Percentiles rank a stretch among this genome's conserved stretches.
Evolutionary conservation across 768 basidiomycete species (phyloP).

Genomic region (Rickenella mellea): DNA sequence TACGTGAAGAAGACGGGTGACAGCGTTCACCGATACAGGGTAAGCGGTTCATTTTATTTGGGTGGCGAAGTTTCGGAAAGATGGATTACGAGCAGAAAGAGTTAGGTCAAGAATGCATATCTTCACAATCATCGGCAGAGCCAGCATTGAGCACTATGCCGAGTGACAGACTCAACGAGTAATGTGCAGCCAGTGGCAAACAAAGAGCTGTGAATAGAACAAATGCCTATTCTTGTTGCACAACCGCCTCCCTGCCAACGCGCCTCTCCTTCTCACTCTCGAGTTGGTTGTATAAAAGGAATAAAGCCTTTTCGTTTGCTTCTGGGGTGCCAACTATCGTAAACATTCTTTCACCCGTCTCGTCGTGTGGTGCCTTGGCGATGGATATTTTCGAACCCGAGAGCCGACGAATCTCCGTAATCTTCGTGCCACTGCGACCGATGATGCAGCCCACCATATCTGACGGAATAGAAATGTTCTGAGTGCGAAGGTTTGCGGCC

Average conservation of each 20-base stretch:
- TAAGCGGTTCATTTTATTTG: too few relatives aligned
- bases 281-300: conserved; percentile 92
- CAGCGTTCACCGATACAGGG: too few relatives aligned
- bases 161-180: too few relatives aligned
- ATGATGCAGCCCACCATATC: conserved; percentile 99
- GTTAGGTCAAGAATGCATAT: too few relatives aligned
- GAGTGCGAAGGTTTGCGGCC: conserved; percentile 82
- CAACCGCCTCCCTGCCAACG: conserved; percentile 75
- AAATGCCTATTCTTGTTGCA: conserved; percentile 64
- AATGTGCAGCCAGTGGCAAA: too few relatives aligned
- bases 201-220: too few relatives aligned
- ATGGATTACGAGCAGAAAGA: too few relatives aligned
- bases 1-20: too few relatives aligned
- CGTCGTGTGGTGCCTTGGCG: conserved; percentile 98
- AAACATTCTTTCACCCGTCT: conserved; percentile 99
- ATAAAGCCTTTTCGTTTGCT: conserved; percentile 95
- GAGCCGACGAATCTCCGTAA: conserved; percentile 96
- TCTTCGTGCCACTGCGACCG: conserved; percentile 94
- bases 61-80: too few relatives aligned
- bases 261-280: conserved; percentile 95
- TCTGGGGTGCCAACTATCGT: conserved; percentile 94
- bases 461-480: conserved; percentile 97
- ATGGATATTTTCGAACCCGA: conserved; percentile 98
- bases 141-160: too few relatives aligned
- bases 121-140: too few relatives aligned